Conservation (phyloP, 208 protist genomes). For the Leishmania major region DNA sequence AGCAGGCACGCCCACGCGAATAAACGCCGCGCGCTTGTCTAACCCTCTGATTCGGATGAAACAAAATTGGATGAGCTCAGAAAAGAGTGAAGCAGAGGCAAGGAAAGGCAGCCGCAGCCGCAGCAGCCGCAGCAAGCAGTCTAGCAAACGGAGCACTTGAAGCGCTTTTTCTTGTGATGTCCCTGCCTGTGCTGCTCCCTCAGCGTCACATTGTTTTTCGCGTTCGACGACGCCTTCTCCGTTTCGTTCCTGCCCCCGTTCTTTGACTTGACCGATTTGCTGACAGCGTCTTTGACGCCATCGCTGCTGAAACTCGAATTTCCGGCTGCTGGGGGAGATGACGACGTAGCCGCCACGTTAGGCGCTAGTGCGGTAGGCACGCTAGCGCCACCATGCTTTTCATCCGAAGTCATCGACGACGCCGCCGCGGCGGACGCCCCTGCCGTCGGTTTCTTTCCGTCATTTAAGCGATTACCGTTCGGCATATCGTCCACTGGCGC, state of each 20-base stretch:
- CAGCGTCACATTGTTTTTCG: slow-evolving; percentile 24
- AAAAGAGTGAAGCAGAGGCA: not conserved
- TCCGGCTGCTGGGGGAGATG: not conserved
- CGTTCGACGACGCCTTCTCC: not conserved
- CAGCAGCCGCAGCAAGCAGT: not conserved
- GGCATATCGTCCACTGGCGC: slow-evolving; percentile 1
- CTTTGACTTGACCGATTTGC: not conserved
- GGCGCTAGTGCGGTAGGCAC: not conserved
- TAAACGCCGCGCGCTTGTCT: not conserved
- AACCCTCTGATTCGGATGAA: not conserved
- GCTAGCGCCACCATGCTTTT: not conserved
- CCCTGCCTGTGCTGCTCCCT: slow-evolving; percentile 7
- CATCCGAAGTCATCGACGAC: not conserved
- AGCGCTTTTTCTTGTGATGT: slow-evolving; percentile 26
- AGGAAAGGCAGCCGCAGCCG: not conserved
- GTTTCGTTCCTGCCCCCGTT: slow-evolving; percentile 3
- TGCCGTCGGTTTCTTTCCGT: not conserved
- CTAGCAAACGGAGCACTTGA: slow-evolving; percentile 23
- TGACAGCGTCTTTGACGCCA: not conserved
- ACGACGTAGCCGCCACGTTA: not conserved
- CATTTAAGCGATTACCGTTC: not conserved
- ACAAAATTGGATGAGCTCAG: not conserved
- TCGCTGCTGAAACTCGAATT: not conserved
- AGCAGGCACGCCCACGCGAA: not conserved
- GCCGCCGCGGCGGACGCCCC: not conserved